phyloP scores from a whole-genome alignment of 768 basidiomycete species.

The Daedaleopsis sinensis region DNA sequence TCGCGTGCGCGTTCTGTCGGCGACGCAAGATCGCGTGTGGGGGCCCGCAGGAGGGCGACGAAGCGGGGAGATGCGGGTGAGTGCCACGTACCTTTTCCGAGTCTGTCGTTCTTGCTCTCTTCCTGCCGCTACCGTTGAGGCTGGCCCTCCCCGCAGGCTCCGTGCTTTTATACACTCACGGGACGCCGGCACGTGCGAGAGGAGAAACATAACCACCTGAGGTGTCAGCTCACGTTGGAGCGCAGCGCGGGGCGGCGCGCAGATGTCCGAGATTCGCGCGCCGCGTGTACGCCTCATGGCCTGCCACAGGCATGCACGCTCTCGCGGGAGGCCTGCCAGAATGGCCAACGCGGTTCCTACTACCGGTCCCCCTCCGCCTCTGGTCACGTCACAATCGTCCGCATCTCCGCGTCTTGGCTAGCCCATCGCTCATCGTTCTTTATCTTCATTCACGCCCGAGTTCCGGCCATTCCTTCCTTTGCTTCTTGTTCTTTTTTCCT shows the following conservation, averaged over 20 bases:
- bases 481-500: background rate
- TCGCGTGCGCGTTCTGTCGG: slow-evolving; percentile 30
- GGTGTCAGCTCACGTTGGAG: background rate
- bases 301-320: too few relatives aligned
- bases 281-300: background rate
- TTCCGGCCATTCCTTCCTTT: background rate
- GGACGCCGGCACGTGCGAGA: background rate
- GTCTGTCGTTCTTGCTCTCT: background rate
- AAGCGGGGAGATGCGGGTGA: slow-evolving; percentile 21
- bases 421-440: background rate
- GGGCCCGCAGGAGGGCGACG: slow-evolving; percentile 21
- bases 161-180: background rate
- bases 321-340: background rate
- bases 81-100: slow-evolving; percentile 1
- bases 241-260: background rate
- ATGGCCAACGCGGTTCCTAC: background rate
- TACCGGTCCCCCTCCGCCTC: too few relatives aligned
- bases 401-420: background rate
- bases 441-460: background rate
- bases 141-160: background rate
- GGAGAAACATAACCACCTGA: background rate
- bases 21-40: slow-evolving; percentile 33
- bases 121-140: too few relatives aligned
- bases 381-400: background rate
- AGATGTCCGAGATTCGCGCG: background rate